phyloP scores from a whole-genome alignment of 148 eudicot species.

The Silene conica region DNA sequence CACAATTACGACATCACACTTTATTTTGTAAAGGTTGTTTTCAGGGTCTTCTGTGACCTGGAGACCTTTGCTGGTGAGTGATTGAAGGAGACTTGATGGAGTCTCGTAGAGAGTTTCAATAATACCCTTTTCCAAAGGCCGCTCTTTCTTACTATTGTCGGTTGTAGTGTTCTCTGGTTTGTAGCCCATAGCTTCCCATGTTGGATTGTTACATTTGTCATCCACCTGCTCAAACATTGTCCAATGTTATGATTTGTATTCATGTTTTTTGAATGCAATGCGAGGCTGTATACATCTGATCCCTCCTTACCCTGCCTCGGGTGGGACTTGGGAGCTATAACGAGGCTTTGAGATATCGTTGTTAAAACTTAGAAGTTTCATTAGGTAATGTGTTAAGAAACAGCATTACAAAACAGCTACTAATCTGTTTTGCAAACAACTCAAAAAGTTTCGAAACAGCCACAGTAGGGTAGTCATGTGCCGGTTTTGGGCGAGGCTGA shows the following conservation, averaged over 20 bases:
- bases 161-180: constrained; percentile 23
- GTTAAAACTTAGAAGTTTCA: too few species aligned
- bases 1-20: constrained; percentile 57
- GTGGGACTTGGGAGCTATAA: too few species aligned
- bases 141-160: constrained; percentile 16
- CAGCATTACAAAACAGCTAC: too few species aligned
- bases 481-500: too few species aligned
- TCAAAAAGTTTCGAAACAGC: too few species aligned
- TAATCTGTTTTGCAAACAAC: too few species aligned
- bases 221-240: constrained; percentile 38
- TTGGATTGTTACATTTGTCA: constrained; percentile 40
- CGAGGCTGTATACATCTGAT: too few species aligned
- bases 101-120: constrained; percentile 44
- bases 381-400: too few species aligned
- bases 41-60: constrained; percentile 33
- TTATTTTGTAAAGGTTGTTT: constrained; percentile 31
- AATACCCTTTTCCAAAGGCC: constrained; percentile 53
- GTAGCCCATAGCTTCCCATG: constrained; percentile 68
- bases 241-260: not conserved
- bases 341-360: too few species aligned
- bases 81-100: constrained; percentile 29
- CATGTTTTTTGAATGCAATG: too few species aligned
- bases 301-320: too few species aligned
- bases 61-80: constrained; percentile 46
- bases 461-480: too few species aligned